These are phyloP conservation scores for Phytophthora ohioensis DNA, from an alignment of 352 stramenopile genomes.

Conservation along the genomic window DNA sequence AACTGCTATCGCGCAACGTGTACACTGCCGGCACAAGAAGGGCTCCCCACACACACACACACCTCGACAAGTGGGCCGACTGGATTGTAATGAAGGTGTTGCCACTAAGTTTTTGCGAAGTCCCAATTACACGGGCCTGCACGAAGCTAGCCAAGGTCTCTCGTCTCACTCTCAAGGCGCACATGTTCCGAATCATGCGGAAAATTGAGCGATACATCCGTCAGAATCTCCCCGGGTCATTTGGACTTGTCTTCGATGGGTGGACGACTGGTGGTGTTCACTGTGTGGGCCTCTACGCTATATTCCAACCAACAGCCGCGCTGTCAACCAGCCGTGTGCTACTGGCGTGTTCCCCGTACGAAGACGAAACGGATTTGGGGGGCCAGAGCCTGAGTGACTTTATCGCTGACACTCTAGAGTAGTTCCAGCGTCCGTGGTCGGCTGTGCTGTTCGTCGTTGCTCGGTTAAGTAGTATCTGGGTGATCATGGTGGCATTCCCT, in stretches of 20 bases:
- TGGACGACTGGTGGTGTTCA: neutral
- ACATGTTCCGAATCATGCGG: too few species aligned
- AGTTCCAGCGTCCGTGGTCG: constrained; percentile 1
- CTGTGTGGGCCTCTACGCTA: constrained; percentile 3
- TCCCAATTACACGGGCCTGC: too few species aligned
- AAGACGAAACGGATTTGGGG: too few species aligned
- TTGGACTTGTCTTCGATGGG: constrained; percentile 7
- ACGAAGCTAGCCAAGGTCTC: too few species aligned
- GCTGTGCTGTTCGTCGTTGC: constrained; percentile 2
- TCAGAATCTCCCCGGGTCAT: neutral
- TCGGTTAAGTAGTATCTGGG: constrained; percentile 3
- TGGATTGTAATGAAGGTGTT: too few species aligned
- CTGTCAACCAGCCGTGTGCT: neutral
- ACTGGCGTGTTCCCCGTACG: too few species aligned
- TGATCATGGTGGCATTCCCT: constrained; percentile 1
- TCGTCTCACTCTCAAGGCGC: too few species aligned
- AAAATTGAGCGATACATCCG: too few species aligned
- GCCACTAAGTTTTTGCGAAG: too few species aligned
- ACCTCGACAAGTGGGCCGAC: neutral
- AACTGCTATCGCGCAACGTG: neutral
- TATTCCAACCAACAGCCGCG: neutral
- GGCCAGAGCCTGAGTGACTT: neutral
- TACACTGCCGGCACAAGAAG: neutral
- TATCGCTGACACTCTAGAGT: neutral
- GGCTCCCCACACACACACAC: too few species aligned